Percentiles rank a stretch among this genome's conserved stretches.
These are phyloP conservation scores for Beauveria sp. DNA, from an alignment of 2,329 filamentous ascomycete species.

Conservation along the genomic window DNA sequence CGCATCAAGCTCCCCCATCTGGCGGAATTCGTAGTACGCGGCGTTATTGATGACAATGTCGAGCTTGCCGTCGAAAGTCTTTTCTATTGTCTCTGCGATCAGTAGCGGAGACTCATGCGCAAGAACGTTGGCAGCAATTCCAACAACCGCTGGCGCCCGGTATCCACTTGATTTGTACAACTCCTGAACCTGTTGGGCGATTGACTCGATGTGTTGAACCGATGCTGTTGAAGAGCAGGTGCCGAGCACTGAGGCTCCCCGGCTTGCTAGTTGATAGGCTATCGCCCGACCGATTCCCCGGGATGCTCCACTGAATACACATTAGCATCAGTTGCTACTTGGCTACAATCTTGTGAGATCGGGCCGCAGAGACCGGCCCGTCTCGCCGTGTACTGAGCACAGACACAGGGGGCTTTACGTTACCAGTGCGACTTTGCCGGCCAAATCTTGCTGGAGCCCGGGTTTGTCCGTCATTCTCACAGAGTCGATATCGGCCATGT, in stretches of 20 bases:
- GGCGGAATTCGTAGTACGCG: background rate
- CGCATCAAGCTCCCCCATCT: background rate
- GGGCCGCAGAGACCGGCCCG: background rate
- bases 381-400: background rate
- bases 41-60: background rate
- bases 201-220: background rate
- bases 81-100: background rate
- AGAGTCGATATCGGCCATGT: background rate
- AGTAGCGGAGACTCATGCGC: background rate
- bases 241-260: background rate
- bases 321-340: background rate
- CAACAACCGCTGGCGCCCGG: background rate
- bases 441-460: background rate
- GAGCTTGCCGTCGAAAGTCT: background rate
- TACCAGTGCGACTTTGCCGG: background rate
- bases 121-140: background rate
- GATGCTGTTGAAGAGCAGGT: background rate
- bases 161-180: background rate
- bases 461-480: background rate
- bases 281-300: background rate
- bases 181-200: background rate
- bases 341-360: background rate
- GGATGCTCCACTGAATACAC: background rate
- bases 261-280: background rate
- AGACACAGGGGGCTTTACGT: background rate